Base-by-base conservation (phyloP, 352 stramenopile species). In the Pythium brachiatum region DNA sequence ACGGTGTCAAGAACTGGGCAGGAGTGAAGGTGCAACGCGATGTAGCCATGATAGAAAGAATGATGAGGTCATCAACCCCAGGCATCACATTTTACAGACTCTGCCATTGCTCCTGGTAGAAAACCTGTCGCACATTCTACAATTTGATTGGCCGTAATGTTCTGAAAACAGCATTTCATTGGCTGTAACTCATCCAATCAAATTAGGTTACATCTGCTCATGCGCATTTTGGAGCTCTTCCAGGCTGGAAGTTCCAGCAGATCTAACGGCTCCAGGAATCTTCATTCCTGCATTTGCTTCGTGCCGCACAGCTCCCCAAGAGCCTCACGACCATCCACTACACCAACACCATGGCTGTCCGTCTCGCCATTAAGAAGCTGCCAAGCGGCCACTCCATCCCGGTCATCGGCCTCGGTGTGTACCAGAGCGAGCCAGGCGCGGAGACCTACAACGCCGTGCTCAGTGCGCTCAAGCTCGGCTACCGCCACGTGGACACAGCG, bases 401-500 rank as follows among this genome's bases (percentile, higher is more conserved):
- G 0, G 50, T 62, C 25, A 38, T 90, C 31, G 81, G 78, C 15
- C 59, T 90, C 20, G 78, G 78, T 13, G 78, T 88, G 6, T 89
- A 75, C 64, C 72, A 73, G 46, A 85, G 69, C 39, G 68, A 78
- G 20, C 76, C 78, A 6, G 76, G 78, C 8, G 60, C 62, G 8
- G 70, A 86, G 57, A 83, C 76, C 9, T 83, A 88, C 68, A 68
- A 78, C 63, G 74, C 75, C 6, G 79, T 90, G 26, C 47, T 68
- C 3, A 70, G 63, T 0, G 78, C 76, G 16, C 70, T 97, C 31
- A 70, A 86, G 43, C 52, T 91, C 1, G 90, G 89, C 44, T 95
- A 96, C 60, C 73, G 90, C 13, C 86, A 96, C 62, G 94, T 97
- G 57, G 90, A 98, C 65, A 92, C 86, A 7, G 92, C 92, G 15